phyloP scores from a whole-genome alignment of 164 flowering plant species.

The Kingdonia uniflora region DNA sequence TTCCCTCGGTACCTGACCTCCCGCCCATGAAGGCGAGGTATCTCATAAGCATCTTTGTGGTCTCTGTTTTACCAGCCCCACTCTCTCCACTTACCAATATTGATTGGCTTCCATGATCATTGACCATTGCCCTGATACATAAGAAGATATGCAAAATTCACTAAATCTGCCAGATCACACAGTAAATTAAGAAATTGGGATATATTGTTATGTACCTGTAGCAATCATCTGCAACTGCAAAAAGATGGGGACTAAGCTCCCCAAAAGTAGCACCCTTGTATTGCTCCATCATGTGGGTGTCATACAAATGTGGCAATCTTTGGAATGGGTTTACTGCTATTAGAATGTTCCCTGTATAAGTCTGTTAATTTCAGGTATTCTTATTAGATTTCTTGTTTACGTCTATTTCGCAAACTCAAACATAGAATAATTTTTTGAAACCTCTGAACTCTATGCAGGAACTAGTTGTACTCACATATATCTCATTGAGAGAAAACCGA shows the following conservation, averaged over 20 bases:
- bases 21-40: slow-evolving; percentile 96
- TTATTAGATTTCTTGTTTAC: slow-evolving; percentile 5
- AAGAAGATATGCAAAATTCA: too few species aligned
- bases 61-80: slow-evolving; percentile 92
- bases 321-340: slow-evolving; percentile 83
- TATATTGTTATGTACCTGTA: slow-evolving; percentile 45
- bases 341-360: slow-evolving; percentile 81
- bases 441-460: not conserved
- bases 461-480: slow-evolving; percentile 43
- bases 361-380: slow-evolving; percentile 33
- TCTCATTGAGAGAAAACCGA: slow-evolving; percentile 71
- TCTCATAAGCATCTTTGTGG: slow-evolving; percentile 85
- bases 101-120: slow-evolving; percentile 63
- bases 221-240: slow-evolving; percentile 77
- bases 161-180: too few species aligned
- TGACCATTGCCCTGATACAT: slow-evolving; percentile 50
- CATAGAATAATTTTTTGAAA: not conserved
- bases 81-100: slow-evolving; percentile 85
- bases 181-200: too few species aligned
- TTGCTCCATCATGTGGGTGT: slow-evolving; percentile 79
- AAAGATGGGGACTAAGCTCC: slow-evolving; percentile 81
- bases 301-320: slow-evolving; percentile 76
- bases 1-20: slow-evolving; percentile 62
- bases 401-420: too few species aligned
- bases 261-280: slow-evolving; percentile 82